Evolutionary conservation across 768 basidiomycete genomes (phyloP).

Genomic region (Podaxis rugospora): DNA sequence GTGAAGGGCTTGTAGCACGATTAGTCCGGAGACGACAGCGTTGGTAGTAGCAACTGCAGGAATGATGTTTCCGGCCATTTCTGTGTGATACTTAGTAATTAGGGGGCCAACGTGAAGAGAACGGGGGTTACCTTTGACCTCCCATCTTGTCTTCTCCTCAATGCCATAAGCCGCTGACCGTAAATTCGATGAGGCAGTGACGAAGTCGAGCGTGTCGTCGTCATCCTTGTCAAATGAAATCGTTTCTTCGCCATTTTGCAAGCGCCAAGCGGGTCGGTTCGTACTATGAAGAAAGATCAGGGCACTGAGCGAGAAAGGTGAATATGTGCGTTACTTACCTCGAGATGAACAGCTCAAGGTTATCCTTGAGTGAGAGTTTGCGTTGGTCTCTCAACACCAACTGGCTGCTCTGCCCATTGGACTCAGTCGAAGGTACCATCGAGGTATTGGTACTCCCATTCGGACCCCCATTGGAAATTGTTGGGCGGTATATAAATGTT

Average conservation of each 20-base stretch:
- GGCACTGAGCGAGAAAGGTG: not conserved
- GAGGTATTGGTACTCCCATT: conserved; percentile 17
- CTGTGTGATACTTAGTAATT: conserved; percentile 34
- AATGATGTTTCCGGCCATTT: conserved; percentile 99
- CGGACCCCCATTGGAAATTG: conserved; percentile 22
- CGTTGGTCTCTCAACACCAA: conserved; percentile 76
- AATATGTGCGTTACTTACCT: conserved; percentile 51
- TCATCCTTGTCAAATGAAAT: conserved; percentile 98
- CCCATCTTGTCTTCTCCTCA: conserved; percentile 86
- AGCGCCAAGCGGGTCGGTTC: conserved; percentile 68
- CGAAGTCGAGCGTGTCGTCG: conserved; percentile 94
- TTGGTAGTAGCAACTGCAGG: conserved; percentile 99
- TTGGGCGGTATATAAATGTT: conserved; percentile 43
- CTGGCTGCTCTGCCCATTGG: conserved; percentile 25
- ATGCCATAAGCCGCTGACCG: conserved; percentile 91
- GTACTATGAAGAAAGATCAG: conserved; percentile 45
- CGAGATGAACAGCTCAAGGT: conserved; percentile 74
- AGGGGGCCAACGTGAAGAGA: not conserved
- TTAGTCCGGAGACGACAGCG: conserved; percentile 91
- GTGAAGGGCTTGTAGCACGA: conserved; percentile 89
- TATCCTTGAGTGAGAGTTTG: conserved; percentile 74
- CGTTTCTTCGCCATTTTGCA: conserved; percentile 60
- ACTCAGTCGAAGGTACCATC: not conserved
- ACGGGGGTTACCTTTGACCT: conserved; percentile 76
- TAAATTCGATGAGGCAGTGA: conserved; percentile 91